Percentiles rank a stretch among this genome's conserved stretches.
Evolutionary conservation across 1,284 basidiomycete genomes (phyloP).

Genomic region (Athelia sp.): DNA sequence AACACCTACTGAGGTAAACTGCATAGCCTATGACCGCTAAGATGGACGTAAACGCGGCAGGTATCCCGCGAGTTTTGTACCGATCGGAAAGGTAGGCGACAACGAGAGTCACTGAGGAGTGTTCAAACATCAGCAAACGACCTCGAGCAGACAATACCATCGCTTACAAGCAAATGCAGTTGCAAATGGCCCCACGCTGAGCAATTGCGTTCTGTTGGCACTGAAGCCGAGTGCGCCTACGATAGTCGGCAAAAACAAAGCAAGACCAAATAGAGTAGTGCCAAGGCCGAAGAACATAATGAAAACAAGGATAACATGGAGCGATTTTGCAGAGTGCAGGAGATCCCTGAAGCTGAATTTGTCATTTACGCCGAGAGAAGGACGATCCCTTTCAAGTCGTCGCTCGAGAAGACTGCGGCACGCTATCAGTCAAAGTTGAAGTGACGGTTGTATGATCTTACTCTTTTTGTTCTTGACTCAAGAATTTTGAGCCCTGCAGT

Average conservation of each 20-base stretch:
- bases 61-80: slow-evolving; percentile 36
- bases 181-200: slow-evolving; percentile 30
- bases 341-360: slow-evolving; percentile 26
- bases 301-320: slow-evolving; percentile 30
- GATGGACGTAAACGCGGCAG: slow-evolving; percentile 30
- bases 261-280: slow-evolving; percentile 36
- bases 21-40: slow-evolving; percentile 38
- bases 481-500: slow-evolving; percentile 34
- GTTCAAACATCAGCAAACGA: not conserved
- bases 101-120: slow-evolving; percentile 29
- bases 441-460: slow-evolving; percentile 21
- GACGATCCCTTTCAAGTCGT: slow-evolving; percentile 25
- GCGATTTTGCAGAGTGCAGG: slow-evolving; percentile 21
- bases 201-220: slow-evolving; percentile 22
- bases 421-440: not conserved
- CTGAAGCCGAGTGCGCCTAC: slow-evolving; percentile 37
- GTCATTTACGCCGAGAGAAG: slow-evolving; percentile 22
- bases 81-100: slow-evolving; percentile 37
- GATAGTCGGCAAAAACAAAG: slow-evolving; percentile 37
- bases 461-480: slow-evolving; percentile 35
- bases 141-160: not conserved
- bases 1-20: slow-evolving; percentile 38
- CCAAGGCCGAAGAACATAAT: slow-evolving; percentile 41
- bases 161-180: slow-evolving; percentile 24
- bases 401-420: slow-evolving; percentile 17